Conservation (phyloP, 345 rosid species). For the Citrus reticulata region DNA sequence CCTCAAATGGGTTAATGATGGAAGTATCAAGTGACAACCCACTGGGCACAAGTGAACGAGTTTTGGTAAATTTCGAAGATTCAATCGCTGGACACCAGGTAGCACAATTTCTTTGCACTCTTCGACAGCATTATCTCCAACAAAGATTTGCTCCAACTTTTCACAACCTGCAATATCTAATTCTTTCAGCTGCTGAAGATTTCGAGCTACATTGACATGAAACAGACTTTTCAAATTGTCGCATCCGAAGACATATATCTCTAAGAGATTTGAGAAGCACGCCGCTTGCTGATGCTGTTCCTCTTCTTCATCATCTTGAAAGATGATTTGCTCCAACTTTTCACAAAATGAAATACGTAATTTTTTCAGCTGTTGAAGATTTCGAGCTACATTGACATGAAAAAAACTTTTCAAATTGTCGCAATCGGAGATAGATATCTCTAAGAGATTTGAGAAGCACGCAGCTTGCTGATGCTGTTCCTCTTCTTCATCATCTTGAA, state of each 20-base stretch:
- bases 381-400: too few relatives aligned
- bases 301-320: too few relatives aligned
- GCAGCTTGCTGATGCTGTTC: too few relatives aligned
- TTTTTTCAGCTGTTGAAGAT: too few relatives aligned
- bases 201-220: not conserved
- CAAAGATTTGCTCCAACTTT: not conserved
- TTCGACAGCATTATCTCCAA: not conserved
- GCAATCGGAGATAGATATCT: too few relatives aligned
- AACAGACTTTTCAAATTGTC: not conserved
- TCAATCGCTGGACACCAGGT: rapidly evolving
- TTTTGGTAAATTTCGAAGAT: rapidly evolving
- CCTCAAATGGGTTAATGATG: not conserved
- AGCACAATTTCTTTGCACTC: not conserved
- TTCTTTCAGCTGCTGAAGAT: not conserved
- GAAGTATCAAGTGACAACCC: not conserved
- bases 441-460: too few relatives aligned
- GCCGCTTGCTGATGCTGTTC: too few relatives aligned
- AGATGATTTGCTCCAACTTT: too few relatives aligned
- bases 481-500: too few relatives aligned
- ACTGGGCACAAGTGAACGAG: not conserved
- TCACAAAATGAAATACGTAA: too few relatives aligned
- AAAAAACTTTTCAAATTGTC: too few relatives aligned
- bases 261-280: not conserved
- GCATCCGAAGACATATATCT: rapidly evolving
- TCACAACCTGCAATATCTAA: rapidly evolving